Evolutionary conservation across 805 yeast genomes (phyloP).

Genomic region (Lachancea kluyveri): DNA sequence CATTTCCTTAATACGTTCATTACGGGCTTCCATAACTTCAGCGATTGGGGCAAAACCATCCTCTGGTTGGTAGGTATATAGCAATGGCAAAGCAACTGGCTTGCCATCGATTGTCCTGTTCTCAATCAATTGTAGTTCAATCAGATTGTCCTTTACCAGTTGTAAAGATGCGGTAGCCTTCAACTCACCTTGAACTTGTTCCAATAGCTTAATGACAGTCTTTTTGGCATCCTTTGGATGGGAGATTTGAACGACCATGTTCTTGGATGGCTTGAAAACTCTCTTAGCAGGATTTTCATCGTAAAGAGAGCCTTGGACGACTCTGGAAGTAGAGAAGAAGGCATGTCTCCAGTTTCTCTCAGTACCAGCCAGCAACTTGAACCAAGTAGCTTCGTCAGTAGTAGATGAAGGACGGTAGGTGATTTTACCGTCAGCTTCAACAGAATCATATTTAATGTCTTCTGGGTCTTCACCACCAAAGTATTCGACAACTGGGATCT

Average conservation of each 20-base stretch:
- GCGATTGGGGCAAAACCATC: conserved; percentile 95
- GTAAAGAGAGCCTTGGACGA: conserved; percentile 81
- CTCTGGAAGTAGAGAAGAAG: conserved; percentile 66
- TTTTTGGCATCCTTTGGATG: conserved; percentile 45
- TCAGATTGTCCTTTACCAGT: conserved; percentile 42
- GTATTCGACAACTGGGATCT: conserved; percentile 84
- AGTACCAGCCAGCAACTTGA: conserved; percentile 72
- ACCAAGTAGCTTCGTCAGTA: conserved; percentile 54
- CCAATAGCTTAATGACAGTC: conserved; percentile 59
- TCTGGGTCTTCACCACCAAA: conserved; percentile 63
- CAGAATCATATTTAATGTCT: conserved; percentile 30
- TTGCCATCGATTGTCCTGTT: conserved; percentile 74
- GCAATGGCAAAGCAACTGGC: conserved; percentile 70
- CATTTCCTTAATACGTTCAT: conserved; percentile 86
- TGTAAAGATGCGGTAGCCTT: conserved; percentile 62
- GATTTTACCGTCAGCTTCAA: conserved; percentile 29
- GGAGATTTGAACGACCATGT: conserved; percentile 56
- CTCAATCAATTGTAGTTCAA: conserved; percentile 75
- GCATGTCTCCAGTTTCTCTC: conserved; percentile 87
- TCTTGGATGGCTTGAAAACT: conserved; percentile 68
- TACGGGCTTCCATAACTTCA: conserved; percentile 87
- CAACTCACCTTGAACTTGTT: conserved; percentile 63
- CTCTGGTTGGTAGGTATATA: conserved; percentile 71
- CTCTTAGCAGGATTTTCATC: conserved; percentile 73
- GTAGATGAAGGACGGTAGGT: conserved; percentile 35